Conservation (phyloP, 2,329 filamentous ascomycete species). For the Phialophora macrospora region DNA sequence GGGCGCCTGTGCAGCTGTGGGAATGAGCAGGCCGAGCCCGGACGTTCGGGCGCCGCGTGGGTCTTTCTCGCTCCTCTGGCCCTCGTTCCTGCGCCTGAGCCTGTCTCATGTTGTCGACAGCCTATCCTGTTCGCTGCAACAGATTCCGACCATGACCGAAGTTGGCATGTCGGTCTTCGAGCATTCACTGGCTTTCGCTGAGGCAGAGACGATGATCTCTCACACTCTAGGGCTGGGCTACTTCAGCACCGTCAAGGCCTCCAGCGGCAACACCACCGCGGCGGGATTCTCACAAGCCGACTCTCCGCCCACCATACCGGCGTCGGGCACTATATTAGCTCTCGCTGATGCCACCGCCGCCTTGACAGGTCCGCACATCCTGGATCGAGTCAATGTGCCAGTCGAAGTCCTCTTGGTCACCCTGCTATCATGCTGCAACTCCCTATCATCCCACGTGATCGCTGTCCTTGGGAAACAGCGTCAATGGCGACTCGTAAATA, state of each 20-base stretch:
- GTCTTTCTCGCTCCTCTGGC: conserved; percentile 71
- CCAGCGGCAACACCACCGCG: conserved; percentile 15
- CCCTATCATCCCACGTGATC: conserved; percentile 80
- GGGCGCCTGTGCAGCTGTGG: conserved; percentile 73
- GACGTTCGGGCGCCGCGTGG: conserved; percentile 67
- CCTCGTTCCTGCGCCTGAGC: conserved; percentile 58
- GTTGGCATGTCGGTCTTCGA: conserved; percentile 97
- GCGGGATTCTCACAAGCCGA: conserved; percentile 49
- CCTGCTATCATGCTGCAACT: conserved; percentile 86
- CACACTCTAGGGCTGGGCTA: conserved; percentile 75
- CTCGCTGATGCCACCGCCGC: conserved; percentile 40
- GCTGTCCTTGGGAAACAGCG: conserved; percentile 81
- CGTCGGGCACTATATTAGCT: conserved; percentile 46
- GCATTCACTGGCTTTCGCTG: conserved; percentile 92
- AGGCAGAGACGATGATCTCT: conserved; percentile 86
- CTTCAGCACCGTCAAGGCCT: conserved; percentile 58
- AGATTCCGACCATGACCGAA: conserved; percentile 77
- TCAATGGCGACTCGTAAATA: conserved; percentile 80
- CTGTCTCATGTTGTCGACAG: conserved; percentile 88
- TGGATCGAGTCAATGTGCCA: conserved; percentile 82
- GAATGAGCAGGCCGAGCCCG: conserved; percentile 67
- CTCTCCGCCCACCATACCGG: conserved; percentile 46
- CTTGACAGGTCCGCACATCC: conserved; percentile 59
- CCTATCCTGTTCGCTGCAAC: conserved; percentile 83
- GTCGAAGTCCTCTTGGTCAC: conserved; percentile 87